Base-by-base conservation (phyloP, 345 rosid genomes). In the Alliaria petiolata region DNA sequence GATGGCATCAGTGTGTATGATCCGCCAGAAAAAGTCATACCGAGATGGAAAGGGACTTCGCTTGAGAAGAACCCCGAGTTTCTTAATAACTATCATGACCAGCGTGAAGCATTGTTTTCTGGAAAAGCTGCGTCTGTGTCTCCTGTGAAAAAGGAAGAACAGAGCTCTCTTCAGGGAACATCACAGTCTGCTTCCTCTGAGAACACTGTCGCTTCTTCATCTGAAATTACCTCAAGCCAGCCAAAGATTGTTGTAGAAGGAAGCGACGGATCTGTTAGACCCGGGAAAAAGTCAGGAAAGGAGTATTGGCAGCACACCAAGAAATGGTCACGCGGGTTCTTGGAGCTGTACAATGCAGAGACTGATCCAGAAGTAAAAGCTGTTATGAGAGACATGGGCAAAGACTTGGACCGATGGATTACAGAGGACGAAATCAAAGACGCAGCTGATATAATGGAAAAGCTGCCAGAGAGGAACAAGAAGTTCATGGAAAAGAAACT, bases 221-320 rank as follows among this genome's bases (percentile, higher is more conserved):
- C 85, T 58, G 75, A 72, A 36, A 33, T 7, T 53, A 77, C 78
- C 44, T 73, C 81, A 52, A 82, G 79, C 64, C 46, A 71, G 31
- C 68, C 83, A 69, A 88, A 82, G 82, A 85, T 82, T 70, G 80
- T 90, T 68, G 80, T 92, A 51, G 92, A 89, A 80, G 81, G 91
- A 64, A 92, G 98, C 74, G 95, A 92, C 49, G 96, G 98, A 54
- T 88, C 98, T 49, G 39, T 85, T 55, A 90, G 66, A 83, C 75
- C 93, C 35, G 98, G 98, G 19, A 86, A 88, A 69, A 92, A 83
- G 67, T 78, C 84, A 34, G 98, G 95, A 20, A 92, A 87, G 78
- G 98, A 92, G 80, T 92, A 54, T 70, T 90, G 95, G 98, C 83
- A 85, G 58, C 95, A 92, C 83, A 90, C 98, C 2, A 92, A 88